These are phyloP conservation scores for Fusarium paranaense DNA, from an alignment of 2,329 filamentous ascomycete species.

Conservation along the genomic window DNA sequence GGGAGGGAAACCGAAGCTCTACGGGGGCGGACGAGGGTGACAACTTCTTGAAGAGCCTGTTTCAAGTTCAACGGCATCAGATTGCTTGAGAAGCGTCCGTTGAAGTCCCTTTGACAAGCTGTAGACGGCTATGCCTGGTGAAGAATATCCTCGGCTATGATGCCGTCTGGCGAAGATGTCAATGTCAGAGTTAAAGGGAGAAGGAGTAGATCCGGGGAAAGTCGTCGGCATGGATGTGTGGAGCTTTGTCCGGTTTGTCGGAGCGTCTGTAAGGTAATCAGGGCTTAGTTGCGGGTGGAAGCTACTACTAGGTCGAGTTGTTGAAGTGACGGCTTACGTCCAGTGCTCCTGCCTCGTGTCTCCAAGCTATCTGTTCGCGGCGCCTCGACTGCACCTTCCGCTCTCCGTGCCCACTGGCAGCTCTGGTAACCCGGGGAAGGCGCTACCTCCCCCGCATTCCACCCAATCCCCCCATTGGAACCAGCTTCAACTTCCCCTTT, in stretches of 20 bases:
- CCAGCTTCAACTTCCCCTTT: conserved; percentile 16
- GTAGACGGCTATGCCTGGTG: conserved; percentile 10
- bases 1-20: conserved; percentile 13
- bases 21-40: conserved; percentile 11
- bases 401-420: conserved; percentile 9
- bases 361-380: not conserved
- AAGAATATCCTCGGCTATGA: conserved; percentile 15
- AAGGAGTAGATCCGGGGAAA: not conserved
- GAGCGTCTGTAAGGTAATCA: not conserved
- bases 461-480: not conserved
- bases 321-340: not conserved
- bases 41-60: conserved; percentile 19
- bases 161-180: not conserved
- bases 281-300: not conserved
- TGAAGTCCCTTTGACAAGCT: conserved; percentile 7
- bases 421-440: conserved; percentile 2
- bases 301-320: not conserved
- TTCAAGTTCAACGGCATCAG: conserved; percentile 30
- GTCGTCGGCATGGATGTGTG: conserved; percentile 4
- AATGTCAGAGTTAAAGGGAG: conserved; percentile 1
- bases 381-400: not conserved
- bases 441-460: conserved; percentile 22
- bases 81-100: conserved; percentile 11
- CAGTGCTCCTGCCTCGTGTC: conserved; percentile 13
- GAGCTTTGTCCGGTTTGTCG: not conserved